phyloP scores from a whole-genome alignment of 768 basidiomycete genomes.

The Dacryopinax spathularia region DNA sequence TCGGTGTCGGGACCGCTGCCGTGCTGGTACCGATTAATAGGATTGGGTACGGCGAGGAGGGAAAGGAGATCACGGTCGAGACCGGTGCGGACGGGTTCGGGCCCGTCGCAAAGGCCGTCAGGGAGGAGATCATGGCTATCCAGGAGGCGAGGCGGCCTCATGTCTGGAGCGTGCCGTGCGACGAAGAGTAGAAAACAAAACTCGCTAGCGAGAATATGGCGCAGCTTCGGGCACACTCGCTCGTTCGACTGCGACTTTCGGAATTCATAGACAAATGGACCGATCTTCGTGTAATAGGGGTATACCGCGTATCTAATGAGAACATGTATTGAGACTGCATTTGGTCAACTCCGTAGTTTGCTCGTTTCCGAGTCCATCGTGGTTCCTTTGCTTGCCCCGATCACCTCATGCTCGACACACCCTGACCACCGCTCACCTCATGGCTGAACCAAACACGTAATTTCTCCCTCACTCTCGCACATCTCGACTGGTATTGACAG shows the following conservation, averaged over 20 bases:
- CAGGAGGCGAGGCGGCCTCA: slow-evolving; percentile 58
- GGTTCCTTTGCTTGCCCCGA: not conserved
- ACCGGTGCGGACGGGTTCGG: slow-evolving; percentile 38
- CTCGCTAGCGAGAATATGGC: not conserved
- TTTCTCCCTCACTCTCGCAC: not conserved
- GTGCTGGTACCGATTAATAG: slow-evolving; percentile 57
- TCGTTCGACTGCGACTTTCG: too few relatives aligned
- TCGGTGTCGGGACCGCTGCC: slow-evolving; percentile 74
- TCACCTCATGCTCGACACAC: not conserved
- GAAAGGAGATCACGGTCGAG: slow-evolving; percentile 45
- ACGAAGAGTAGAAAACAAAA: not conserved
- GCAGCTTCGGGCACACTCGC: not conserved
- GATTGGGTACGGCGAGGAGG: slow-evolving; percentile 51
- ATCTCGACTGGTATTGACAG: not conserved
- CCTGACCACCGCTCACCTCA: slow-evolving; percentile 1
- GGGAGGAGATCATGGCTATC: slow-evolving; percentile 58
- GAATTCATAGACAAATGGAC: not conserved
- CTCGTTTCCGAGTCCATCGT: not conserved
- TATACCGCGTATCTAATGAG: not conserved
- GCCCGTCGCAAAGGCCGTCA: slow-evolving; percentile 51
- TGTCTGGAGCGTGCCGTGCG: slow-evolving; percentile 43
- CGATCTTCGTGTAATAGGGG: not conserved
- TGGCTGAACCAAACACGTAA: not conserved
- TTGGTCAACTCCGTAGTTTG: not conserved
- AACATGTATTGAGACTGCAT: not conserved